phyloP scores from a whole-genome alignment of 2,329 filamentous ascomycete species.

The Fusarium secorum region DNA sequence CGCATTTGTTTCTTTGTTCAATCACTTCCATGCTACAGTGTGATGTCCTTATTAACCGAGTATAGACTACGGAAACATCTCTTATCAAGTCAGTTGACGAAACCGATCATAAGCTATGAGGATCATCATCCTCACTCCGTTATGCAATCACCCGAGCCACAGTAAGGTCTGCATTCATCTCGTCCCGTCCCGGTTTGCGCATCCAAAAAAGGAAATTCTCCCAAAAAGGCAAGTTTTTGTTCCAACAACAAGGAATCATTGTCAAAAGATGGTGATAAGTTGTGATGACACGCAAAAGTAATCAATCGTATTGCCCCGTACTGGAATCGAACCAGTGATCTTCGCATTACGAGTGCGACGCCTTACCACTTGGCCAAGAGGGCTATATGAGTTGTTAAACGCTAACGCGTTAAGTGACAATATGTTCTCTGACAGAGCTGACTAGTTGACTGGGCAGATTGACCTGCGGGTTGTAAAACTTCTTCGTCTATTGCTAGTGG shows the following conservation, averaged over 20 bases:
- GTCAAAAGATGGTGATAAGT: rapidly evolving
- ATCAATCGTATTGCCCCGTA: constrained; percentile 16
- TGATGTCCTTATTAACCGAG: not conserved
- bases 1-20: not conserved
- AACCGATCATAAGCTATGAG: too few relatives aligned
- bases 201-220: not conserved
- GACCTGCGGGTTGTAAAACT: rapidly evolving
- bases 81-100: not conserved
- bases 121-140: too few relatives aligned
- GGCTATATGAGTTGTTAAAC: constrained; percentile 21
- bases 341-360: constrained; percentile 42
- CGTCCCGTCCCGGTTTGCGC: not conserved
- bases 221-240: not conserved
- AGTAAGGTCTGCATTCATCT: too few relatives aligned
- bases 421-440: too few relatives aligned
- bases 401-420: rapidly evolving
- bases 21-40: not conserved
- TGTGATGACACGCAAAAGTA: not conserved
- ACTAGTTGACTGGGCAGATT: too few relatives aligned
- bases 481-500: rapidly evolving
- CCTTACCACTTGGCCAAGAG: constrained; percentile 42
- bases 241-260: not conserved
- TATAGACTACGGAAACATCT: too few relatives aligned
- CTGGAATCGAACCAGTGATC: constrained; percentile 40
- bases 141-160: not conserved